These are phyloP conservation scores for Fusarium sp. DNA, from an alignment of 2,329 filamentous ascomycete species.

Conservation along the genomic window DNA sequence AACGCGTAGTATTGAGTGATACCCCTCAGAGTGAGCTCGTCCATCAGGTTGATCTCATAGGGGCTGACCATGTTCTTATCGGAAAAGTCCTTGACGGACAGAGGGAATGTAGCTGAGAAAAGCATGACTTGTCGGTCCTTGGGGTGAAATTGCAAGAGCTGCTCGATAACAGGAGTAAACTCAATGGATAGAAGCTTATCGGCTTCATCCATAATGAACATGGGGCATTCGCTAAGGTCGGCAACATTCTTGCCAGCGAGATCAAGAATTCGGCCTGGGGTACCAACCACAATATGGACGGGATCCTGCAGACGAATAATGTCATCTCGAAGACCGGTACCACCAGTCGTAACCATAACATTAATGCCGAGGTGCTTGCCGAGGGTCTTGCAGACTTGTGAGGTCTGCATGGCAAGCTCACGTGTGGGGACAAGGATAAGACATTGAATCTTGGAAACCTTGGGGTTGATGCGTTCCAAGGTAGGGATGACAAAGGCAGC, in stretches of 20 bases:
- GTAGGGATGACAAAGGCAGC: slow-evolving; percentile 97
- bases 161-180: slow-evolving; percentile 97
- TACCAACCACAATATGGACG: slow-evolving; percentile 97
- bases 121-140: slow-evolving; percentile 99
- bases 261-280: slow-evolving; percentile 94
- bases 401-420: slow-evolving; percentile 97
- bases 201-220: slow-evolving; percentile 99
- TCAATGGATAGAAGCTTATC: slow-evolving; percentile 97
- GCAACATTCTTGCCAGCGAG: slow-evolving; percentile 95
- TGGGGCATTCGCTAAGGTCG: slow-evolving; percentile 93
- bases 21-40: slow-evolving; percentile 95
- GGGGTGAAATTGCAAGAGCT: slow-evolving; percentile 92
- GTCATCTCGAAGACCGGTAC: slow-evolving; percentile 93
- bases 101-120: slow-evolving; percentile 96
- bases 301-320: slow-evolving; percentile 93
- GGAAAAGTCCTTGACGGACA: slow-evolving; percentile 97
- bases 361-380: slow-evolving; percentile 97
- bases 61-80: slow-evolving; percentile 97
- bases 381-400: slow-evolving; percentile 97
- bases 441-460: slow-evolving; percentile 94
- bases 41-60: slow-evolving; percentile 99
- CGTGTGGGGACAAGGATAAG: slow-evolving; percentile 95
- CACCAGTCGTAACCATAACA: slow-evolving; percentile 99
- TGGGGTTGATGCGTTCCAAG: slow-evolving; percentile 95
- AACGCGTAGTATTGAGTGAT: slow-evolving; percentile 99